Evolutionary conservation across 1,139 yeast genomes (phyloP).

Genomic region (Saccharomyces hybrid): DNA sequence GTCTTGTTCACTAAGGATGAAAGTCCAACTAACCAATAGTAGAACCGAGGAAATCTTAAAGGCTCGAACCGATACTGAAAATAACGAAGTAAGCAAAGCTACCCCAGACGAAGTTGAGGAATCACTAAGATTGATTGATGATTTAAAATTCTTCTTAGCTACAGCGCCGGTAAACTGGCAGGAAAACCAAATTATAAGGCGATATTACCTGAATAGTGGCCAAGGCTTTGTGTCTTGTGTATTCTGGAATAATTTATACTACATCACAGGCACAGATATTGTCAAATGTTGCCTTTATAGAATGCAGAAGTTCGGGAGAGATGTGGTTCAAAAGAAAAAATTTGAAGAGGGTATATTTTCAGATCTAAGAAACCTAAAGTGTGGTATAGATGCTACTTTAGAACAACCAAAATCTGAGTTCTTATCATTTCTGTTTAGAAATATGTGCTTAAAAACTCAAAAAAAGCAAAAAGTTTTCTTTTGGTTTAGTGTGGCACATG

Average conservation of each 20-base stretch:
- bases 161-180: slow-evolving; percentile 96
- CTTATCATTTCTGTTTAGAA: slow-evolving; percentile 74
- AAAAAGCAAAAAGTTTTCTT: slow-evolving; percentile 94
- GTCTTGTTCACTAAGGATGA: background rate
- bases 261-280: slow-evolving; percentile 92
- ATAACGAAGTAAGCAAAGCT: background rate
- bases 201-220: slow-evolving; percentile 78
- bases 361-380: slow-evolving; percentile 77
- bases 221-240: slow-evolving; percentile 91
- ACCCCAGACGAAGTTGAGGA: background rate
- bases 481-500: slow-evolving; percentile 96
- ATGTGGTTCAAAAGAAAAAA: slow-evolving; percentile 76
- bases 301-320: slow-evolving; percentile 84
- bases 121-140: slow-evolving; percentile 42
- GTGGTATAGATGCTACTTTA: slow-evolving; percentile 80
- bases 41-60: slow-evolving; percentile 3
- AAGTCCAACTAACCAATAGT: background rate
- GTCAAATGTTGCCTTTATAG: slow-evolving; percentile 86
- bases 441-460: slow-evolving; percentile 85
- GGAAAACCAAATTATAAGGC: slow-evolving; percentile 75
- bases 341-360: slow-evolving; percentile 96
- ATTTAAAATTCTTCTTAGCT: slow-evolving; percentile 72
- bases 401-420: slow-evolving; percentile 86
- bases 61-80: background rate
- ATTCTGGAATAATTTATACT: slow-evolving; percentile 83